Percentiles rank a stretch among this genome's conserved stretches.
Evolutionary conservation across 1,284 basidiomycete genomes (phyloP).

Genomic region (Cryptococcus sp.): DNA sequence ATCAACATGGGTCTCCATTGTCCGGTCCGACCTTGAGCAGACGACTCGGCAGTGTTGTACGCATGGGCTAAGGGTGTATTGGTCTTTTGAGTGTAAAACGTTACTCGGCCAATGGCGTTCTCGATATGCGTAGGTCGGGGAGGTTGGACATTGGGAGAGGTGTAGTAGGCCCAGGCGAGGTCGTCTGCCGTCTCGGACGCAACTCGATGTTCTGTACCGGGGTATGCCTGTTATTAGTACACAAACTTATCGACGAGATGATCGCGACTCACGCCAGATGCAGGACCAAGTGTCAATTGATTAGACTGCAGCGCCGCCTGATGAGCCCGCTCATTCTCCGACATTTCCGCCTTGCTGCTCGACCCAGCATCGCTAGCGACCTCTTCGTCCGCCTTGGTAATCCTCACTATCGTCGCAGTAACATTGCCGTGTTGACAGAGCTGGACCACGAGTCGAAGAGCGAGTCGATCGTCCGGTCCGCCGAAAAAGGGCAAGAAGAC

Average conservation of each 20-base stretch:
- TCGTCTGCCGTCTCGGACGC: slow-evolving; percentile 48
- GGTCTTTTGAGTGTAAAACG: slow-evolving; percentile 29
- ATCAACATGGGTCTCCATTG: slow-evolving; percentile 56
- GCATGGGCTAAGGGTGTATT: slow-evolving; percentile 46
- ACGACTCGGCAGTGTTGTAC: slow-evolving; percentile 53
- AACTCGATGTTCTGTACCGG: slow-evolving; percentile 29
- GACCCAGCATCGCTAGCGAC: slow-evolving; percentile 14
- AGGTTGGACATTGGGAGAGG: slow-evolving; percentile 14
- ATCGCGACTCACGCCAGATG: slow-evolving; percentile 18
- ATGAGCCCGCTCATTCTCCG: slow-evolving; percentile 33
- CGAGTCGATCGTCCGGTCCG: slow-evolving; percentile 83
- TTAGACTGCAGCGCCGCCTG: slow-evolving; percentile 40
- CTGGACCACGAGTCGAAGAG: slow-evolving; percentile 70
- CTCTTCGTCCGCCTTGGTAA: slow-evolving; percentile 48
- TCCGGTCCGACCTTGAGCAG: slow-evolving; percentile 48
- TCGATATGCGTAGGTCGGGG: slow-evolving; percentile 13
- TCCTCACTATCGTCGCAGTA: slow-evolving; percentile 63
- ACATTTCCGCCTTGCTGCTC: slow-evolving; percentile 20
- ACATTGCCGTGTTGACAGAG: slow-evolving; percentile 60
- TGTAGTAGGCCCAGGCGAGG: slow-evolving; percentile 44
- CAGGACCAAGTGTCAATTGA: slow-evolving; percentile 38
- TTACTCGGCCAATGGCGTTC: slow-evolving; percentile 24
- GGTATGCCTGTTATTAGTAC: slow-evolving; percentile 14
- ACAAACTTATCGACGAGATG: not conserved
- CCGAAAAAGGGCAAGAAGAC: slow-evolving; percentile 86